phyloP scores from a whole-genome alignment of 169 alveolate species.

The Plasmodium vivax region DNA sequence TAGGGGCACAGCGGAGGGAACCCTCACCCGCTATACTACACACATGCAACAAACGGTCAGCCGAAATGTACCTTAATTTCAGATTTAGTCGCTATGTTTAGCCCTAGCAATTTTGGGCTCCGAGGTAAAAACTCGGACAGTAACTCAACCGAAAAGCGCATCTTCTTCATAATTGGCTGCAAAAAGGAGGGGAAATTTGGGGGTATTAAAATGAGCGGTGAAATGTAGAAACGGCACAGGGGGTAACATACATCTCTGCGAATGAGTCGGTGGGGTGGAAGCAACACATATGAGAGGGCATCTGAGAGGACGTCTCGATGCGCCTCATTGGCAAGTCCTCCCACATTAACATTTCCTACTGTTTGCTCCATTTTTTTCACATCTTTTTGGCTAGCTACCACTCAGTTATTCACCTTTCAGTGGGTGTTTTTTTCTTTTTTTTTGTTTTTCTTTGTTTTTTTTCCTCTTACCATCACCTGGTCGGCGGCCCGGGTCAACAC shows the following conservation, averaged over 20 bases:
- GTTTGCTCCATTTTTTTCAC: neutral
- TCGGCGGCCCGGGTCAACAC: slow-evolving; percentile 61
- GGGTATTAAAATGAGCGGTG: neutral
- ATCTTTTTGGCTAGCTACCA: neutral
- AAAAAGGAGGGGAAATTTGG: neutral
- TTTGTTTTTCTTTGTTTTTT: neutral
- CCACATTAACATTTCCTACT: neutral
- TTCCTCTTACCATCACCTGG: slow-evolving; percentile 35
- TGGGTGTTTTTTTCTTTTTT: neutral
- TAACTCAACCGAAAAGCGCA: slow-evolving; percentile 42
- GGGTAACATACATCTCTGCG: neutral
- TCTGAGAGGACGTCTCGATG: neutral
- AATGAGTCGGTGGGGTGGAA: neutral
- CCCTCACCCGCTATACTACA: neutral
- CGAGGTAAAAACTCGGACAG: slow-evolving; percentile 61
- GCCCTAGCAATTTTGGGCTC: slow-evolving; percentile 43
- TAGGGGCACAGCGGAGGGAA: too few relatives aligned
- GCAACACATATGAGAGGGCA: too few relatives aligned
- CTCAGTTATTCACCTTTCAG: neutral
- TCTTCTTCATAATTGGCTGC: slow-evolving; percentile 69
- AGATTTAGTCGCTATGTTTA: slow-evolving; percentile 39
- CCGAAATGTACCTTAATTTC: slow-evolving; percentile 55
- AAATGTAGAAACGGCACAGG: neutral
- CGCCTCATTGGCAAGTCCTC: neutral
- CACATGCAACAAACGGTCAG: neutral